Evolutionary conservation across 169 alveolate species (phyloP), one percentile per base, ranked within the genome.

Genomic region (Babesia gibsoni): DNA sequence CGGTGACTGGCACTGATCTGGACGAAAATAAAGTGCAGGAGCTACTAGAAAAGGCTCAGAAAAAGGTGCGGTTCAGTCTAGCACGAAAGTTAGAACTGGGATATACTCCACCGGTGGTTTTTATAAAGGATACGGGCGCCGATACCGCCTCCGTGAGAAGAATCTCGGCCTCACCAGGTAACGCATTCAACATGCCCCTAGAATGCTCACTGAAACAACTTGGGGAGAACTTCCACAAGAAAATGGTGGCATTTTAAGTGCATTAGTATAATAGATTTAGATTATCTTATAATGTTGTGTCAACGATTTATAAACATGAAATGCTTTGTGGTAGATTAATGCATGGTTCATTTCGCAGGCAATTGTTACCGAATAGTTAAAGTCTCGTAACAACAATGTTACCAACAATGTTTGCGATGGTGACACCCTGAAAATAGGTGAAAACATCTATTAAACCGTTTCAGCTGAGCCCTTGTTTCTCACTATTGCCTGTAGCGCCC

Each of bases 71-170:
- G 50, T 83, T 78, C 46, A 65, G 69, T 50, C 68, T 87, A 30
- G 92, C 92, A 27, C 75, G 89, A 29, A 87, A 87, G 52, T 82
- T 87, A 25, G 89, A 87, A 45, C 67, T 87, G 52, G 92, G 92
- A 10, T 87, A 87, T 53, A 87, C 92, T n/a, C 92, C 92, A 29
- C 92, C 92, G 36, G 75, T 87, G 53, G 53, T 56, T 27, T 87
- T 87, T 78, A 69, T 79, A 39, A 70, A 52, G 63, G 67, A 64
- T 20, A 77, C 61, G 37, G 54, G 49, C 37, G 50, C 37, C 59
- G 77, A 64, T 27, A 10, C 64, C 41, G 57, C 69, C 20, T 49
- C 49, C n/a, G 68, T 63, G 16, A 74, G 64, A 52, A 45, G 27
- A 20, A 42, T 18, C 35, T 33, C 77, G 3, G 35, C 50, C n/a